Base-by-base conservation (phyloP, 495 filamentous ascomycete species). In the Penicillium canescens region DNA sequence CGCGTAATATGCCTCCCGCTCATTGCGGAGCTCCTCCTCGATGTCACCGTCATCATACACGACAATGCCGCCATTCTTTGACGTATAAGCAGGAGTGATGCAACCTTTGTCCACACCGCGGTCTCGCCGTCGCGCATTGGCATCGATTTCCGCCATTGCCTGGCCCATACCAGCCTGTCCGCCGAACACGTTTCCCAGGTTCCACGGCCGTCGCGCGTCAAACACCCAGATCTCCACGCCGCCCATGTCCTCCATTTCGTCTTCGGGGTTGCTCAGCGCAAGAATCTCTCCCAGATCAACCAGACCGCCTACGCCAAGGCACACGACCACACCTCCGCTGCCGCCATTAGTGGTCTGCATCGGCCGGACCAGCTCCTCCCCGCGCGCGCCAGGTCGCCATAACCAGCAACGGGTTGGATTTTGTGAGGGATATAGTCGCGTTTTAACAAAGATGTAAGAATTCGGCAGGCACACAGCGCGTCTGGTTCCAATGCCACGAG, bases 401-500 rank as follows among this genome's bases (percentile, higher is more conserved):
- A 97, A 31, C 94, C 94, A 13, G 88, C 82, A 34, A 98, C 86
- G 4, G 95, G 94, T 60, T 96, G 90, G 55, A 98, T 96, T 78
- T 96, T 97, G 73, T 98, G 93, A n/a, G 87, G 87, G 58, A 98
- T 95, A 66, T 93, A 98, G 78, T 98, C 94, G 77, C 91, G 88
- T 76, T 93, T 96, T 45, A 98, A 79, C 14, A 98, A 81, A 12
- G 85, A 81, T 1, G 94, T 94, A 13, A 98, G 82, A 49, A 98
- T 98, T 46, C 92, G 91, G 63, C 91, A 92, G 46, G 92, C 95
- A 73, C 94, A 98, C 34, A 98, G 85, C 46, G 93, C 89, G 77
- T 98, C 94, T 41, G 93, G 90, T 67, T 96, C 94, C 63, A 98
- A 87, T 28, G 92, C 89, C 54, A 91, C 91, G 43, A 98, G 86